Percentiles rank a stretch among this genome's conserved stretches.
phyloP scores from a whole-genome alignment of 2,329 filamentous ascomycete genomes.

The Cytospora leucostoma region DNA sequence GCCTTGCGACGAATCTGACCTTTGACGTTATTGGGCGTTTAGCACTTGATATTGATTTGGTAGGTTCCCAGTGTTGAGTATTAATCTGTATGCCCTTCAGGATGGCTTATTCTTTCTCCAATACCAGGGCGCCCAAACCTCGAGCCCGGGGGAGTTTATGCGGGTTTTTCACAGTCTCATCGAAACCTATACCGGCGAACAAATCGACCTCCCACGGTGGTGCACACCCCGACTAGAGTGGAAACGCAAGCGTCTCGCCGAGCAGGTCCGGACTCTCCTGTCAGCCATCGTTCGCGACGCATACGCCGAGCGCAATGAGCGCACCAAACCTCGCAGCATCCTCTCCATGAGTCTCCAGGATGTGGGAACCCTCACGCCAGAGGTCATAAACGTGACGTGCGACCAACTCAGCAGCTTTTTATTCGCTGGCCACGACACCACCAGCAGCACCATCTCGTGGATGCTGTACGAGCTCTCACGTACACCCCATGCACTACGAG shows the following conservation, averaged over 20 bases:
- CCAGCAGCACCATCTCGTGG: constrained; percentile 35
- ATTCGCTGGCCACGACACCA: constrained; percentile 40
- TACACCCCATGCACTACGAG: constrained; percentile 29
- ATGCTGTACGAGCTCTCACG: constrained; percentile 35
- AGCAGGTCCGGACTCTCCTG: not conserved
- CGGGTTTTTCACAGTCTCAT: not conserved
- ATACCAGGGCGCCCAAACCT: constrained; percentile 6
- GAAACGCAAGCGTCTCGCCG: constrained; percentile 1
- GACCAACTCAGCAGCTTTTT: constrained; percentile 38
- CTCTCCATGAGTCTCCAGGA: constrained; percentile 33
- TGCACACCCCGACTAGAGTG: not conserved
- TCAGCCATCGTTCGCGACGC: not conserved
- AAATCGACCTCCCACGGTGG: not conserved
- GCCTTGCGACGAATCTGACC: constrained; percentile 30
- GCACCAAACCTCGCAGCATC: constrained; percentile 25
- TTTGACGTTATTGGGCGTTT: constrained; percentile 37
- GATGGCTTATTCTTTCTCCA: not conserved
- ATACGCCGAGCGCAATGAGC: not conserved
- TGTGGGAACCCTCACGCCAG: constrained; percentile 27
- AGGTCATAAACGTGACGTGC: constrained; percentile 32
- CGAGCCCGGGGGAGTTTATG: not conserved
- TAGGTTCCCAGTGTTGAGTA: constrained; percentile 41
- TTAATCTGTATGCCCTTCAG: constrained; percentile 33
- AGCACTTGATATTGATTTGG: constrained; percentile 26
- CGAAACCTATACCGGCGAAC: not conserved